Base-by-base conservation (phyloP, 805 yeast genomes). In the Lachancea lanzarotensis region DNA sequence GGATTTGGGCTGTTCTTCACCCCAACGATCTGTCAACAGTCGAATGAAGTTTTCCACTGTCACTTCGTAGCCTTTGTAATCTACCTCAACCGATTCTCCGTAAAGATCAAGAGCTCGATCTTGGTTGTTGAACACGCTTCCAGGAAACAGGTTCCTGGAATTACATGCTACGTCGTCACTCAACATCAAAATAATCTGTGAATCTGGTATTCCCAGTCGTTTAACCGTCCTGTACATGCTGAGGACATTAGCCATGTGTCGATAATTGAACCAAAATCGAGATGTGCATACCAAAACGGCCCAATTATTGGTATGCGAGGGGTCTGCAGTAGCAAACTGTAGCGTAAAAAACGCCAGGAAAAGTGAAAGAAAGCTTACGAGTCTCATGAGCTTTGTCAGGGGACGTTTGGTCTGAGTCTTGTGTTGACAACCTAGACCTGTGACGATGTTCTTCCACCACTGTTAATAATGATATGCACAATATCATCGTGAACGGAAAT, bases 161-260 rank as follows among this genome's bases (percentile, higher is more conserved):
- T 93, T 93, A 64, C 99, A 93, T 2, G 98, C 96, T 40, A 91
- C 84, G 63, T 93, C 99, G 66, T 93, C 99, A 37, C 96, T 84
- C 42, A 93, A 69, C 98, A 93, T 93, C 55, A 93, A 70, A 37
- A 93, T 90, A 60, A 93, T 93, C 60, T 93, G 98, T 2, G 96
- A 89, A 67, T 93, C 98, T 0, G 99, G 99, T 20, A 93, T 93
- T 2, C 98, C 99, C 42, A 93, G 68, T 55, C 98, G 73, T 66
- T 91, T 93, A 32, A 93, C 98, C 0, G 98, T 93, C 54, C 98
- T 75, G 69, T 93, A 93, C 78, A 93, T 81, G 60, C 95, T 84
- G 53, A 93, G 71, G 26, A 85, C 95, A 65, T 93, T 93, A 32
- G 98, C 98, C 88, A 91, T 87, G 65, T 93, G 99, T 62, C 98